Conservation (phyloP, 768 basidiomycete species). For the Tulasnella sp. region DNA sequence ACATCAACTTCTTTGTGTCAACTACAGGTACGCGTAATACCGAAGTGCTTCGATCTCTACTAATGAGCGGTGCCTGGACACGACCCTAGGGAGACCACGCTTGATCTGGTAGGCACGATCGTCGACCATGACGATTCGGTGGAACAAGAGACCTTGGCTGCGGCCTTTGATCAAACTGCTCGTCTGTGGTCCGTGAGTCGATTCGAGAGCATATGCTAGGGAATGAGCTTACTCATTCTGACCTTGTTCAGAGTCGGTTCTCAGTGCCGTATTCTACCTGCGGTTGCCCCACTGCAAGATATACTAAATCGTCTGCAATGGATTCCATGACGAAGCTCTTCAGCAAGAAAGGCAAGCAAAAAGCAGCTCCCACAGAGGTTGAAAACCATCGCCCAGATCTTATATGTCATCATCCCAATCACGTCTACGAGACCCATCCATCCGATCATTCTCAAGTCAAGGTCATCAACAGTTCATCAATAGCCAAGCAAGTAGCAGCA, state of each 20-base stretch:
- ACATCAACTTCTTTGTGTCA: constrained; percentile 28
- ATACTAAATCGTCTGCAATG: neutral
- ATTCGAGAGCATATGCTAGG: neutral
- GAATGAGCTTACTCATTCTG: neutral
- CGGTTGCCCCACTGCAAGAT: constrained; percentile 47
- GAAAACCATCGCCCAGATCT: constrained; percentile 28
- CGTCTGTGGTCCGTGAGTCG: constrained; percentile 13
- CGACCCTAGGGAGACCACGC: constrained; percentile 18
- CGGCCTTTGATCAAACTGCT: neutral
- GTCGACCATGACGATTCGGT: constrained; percentile 29
- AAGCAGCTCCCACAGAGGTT: neutral
- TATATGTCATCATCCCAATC: constrained; percentile 19
- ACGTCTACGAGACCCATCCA: constrained; percentile 27
- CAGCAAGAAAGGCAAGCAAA: constrained; percentile 9
- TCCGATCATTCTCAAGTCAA: constrained; percentile 29
- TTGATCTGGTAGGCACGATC: constrained; percentile 19
- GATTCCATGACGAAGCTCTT: constrained; percentile 2
- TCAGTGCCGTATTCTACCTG: constrained; percentile 53
- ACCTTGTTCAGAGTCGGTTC: constrained; percentile 42
- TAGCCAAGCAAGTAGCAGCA: neutral
- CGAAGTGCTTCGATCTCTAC: neutral
- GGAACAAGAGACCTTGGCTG: constrained; percentile 16
- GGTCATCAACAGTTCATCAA: constrained; percentile 19
- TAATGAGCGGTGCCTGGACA: no score
- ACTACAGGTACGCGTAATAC: constrained; percentile 20